Evolutionary conservation across 768 basidiomycete genomes (phyloP).

Genomic region (Hirschioporus abietinus): DNA sequence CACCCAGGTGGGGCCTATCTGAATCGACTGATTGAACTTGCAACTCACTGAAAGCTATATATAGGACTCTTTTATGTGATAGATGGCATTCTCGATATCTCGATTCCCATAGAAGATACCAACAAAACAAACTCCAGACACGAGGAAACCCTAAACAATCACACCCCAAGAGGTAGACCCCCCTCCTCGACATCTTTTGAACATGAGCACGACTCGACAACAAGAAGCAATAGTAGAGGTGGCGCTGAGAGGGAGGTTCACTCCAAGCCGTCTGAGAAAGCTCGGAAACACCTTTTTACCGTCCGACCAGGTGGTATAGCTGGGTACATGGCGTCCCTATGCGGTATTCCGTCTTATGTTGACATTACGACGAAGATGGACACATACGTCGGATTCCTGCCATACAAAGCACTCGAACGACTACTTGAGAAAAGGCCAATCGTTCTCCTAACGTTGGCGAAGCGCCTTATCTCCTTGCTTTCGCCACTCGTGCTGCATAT

Average conservation of each 20-base stretch:
- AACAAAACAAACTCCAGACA: constrained; percentile 7
- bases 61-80: constrained; percentile 89
- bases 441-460: constrained; percentile 90
- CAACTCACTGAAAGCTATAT: not conserved
- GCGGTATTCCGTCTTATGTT: constrained; percentile 90
- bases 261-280: constrained; percentile 20
- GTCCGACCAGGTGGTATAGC: constrained; percentile 98
- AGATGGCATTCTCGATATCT: constrained; percentile 92
- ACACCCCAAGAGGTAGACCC: constrained; percentile 5
- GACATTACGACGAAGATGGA: constrained; percentile 97
- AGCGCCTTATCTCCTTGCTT: constrained; percentile 90
- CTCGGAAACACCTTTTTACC: constrained; percentile 66
- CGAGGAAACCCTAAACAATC: not conserved
- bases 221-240: constrained; percentile 1
- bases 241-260: not conserved
- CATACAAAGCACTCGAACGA: constrained; percentile 81
- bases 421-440: constrained; percentile 93
- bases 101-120: constrained; percentile 50
- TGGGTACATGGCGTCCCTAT: constrained; percentile 91
- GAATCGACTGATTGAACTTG: constrained; percentile 1
- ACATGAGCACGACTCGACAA: not conserved
- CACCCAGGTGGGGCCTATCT: constrained; percentile 57
- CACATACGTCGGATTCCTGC: constrained; percentile 94
- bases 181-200: constrained; percentile 1
- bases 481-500: constrained; percentile 96